These are phyloP conservation scores for Picea glauca DNA, from an alignment of 75 land plant genomes.

Conservation along the genomic window DNA sequence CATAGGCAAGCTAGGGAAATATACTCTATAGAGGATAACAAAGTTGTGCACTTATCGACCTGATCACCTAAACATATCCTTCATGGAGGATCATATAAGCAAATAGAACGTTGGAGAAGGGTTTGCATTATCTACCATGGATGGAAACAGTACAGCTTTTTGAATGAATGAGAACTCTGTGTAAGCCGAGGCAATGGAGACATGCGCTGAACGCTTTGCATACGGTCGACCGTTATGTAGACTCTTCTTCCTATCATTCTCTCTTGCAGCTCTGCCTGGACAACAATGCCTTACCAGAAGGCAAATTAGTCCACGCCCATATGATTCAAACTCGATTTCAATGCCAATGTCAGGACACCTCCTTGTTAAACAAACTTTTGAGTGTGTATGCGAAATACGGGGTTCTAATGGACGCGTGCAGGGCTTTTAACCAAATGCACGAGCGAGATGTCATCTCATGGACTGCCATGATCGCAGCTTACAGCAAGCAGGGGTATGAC, in stretches of 20 bases:
- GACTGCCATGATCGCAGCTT: slow-evolving; percentile 31
- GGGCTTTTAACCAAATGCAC: slow-evolving; percentile 5
- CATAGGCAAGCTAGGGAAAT: too few species aligned
- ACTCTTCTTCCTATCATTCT: neutral
- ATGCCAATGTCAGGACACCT: too few species aligned
- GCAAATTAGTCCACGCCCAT: slow-evolving; percentile 16
- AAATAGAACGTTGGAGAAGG: too few species aligned
- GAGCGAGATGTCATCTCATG: slow-evolving; percentile 13
- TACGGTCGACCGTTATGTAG: neutral
- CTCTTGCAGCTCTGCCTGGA: slow-evolving; percentile 1
- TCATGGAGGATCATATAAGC: too few species aligned
- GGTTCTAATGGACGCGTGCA: slow-evolving; percentile 8
- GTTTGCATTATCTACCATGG: too few species aligned
- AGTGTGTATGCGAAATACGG: slow-evolving; percentile 11
- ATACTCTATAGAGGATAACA: too few species aligned
- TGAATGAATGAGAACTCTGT: neutral
- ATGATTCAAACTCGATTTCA: slow-evolving; percentile 16
- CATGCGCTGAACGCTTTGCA: neutral
- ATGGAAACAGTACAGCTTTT: too few species aligned
- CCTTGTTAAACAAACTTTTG: neutral
- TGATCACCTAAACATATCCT: too few species aligned
- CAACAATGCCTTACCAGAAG: neutral
- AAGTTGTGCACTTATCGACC: too few species aligned
- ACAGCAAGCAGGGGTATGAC: slow-evolving; percentile 27
- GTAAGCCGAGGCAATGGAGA: neutral